These are phyloP conservation scores for Teratosphaeria nubilosa DNA, from an alignment of 2,329 filamentous ascomycete species.

Conservation along the genomic window DNA sequence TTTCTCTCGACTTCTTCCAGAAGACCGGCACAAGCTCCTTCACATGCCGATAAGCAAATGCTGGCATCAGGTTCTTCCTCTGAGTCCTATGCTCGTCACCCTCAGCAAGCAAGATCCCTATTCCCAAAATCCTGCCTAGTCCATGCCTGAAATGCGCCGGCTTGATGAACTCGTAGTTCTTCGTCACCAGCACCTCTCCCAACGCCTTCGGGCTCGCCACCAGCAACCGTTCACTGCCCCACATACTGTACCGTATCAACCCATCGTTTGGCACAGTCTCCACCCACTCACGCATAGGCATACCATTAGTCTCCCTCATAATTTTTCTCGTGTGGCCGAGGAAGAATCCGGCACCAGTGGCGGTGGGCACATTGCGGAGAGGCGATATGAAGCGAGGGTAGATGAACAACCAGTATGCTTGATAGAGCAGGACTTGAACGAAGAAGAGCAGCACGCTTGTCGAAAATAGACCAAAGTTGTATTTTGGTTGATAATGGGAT, in stretches of 20 bases:
- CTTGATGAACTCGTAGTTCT: constrained; percentile 44
- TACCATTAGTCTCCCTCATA: constrained; percentile 31
- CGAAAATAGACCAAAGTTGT: constrained; percentile 25
- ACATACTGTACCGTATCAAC: constrained; percentile 42
- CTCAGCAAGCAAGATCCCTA: constrained; percentile 69
- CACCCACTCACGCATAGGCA: constrained; percentile 42
- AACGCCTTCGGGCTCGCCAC: constrained; percentile 38
- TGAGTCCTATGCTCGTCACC: constrained; percentile 77
- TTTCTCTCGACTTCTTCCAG: constrained; percentile 39
- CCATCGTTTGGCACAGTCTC: constrained; percentile 46
- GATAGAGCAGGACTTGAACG: constrained; percentile 25
- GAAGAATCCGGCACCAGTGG: constrained; percentile 35
- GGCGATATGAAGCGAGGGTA: constrained; percentile 51
- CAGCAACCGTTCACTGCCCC: constrained; percentile 36
- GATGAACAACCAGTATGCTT: constrained; percentile 27
- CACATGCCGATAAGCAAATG: constrained; percentile 41
- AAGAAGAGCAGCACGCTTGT: constrained; percentile 34
- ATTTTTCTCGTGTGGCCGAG: constrained; percentile 36
- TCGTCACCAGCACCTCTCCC: constrained; percentile 40
- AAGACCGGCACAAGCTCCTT: constrained; percentile 40
- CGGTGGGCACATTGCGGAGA: constrained; percentile 46
- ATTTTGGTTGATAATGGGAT: constrained; percentile 24
- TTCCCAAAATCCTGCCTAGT: constrained; percentile 55
- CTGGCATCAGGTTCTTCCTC: constrained; percentile 38
- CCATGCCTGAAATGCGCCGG: constrained; percentile 37